A percentile compares a stretch with the other conserved stretches of the same genome.
phyloP scores from a whole-genome alignment of 2,329 filamentous ascomycete genomes.

The Sporothrix luriei region DNA sequence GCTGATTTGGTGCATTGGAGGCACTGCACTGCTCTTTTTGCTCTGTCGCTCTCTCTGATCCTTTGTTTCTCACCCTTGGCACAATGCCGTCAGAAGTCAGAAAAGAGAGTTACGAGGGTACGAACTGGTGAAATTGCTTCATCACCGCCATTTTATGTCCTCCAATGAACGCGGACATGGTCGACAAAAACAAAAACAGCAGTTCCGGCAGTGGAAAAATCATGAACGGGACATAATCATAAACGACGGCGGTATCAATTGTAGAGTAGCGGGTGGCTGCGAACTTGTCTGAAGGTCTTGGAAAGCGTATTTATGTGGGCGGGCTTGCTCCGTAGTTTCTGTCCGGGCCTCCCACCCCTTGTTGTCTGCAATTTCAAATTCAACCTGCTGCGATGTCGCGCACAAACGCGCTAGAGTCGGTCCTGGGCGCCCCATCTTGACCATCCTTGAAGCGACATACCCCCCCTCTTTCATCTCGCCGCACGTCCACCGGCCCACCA shows the following conservation, averaged over 20 bases:
- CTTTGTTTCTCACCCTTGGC: conserved; percentile 7
- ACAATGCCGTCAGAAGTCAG: neutral
- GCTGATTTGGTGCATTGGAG: neutral
- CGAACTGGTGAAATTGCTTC: neutral
- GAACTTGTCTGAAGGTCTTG: too few species aligned
- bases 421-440: conserved; percentile 13
- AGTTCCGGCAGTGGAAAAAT: neutral
- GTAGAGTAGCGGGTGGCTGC: neutral
- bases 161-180: conserved; percentile 5
- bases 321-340: conserved; percentile 17
- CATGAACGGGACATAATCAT: neutral
- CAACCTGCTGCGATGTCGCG: conserved; percentile 19
- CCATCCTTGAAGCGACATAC: neutral
- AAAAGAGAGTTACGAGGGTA: neutral
- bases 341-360: neutral
- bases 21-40: neutral
- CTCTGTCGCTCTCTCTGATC: neutral
- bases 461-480: conserved; percentile 17
- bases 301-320: conserved; percentile 6
- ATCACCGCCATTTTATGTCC: neutral
- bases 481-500: neutral
- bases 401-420: conserved; percentile 22
- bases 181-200: conserved; percentile 20
- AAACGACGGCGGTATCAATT: conserved; percentile 17
- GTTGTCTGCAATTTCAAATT: conserved; percentile 24